phyloP scores from a whole-genome alignment of 805 yeast genomes.

The Yarrowia porcina region DNA sequence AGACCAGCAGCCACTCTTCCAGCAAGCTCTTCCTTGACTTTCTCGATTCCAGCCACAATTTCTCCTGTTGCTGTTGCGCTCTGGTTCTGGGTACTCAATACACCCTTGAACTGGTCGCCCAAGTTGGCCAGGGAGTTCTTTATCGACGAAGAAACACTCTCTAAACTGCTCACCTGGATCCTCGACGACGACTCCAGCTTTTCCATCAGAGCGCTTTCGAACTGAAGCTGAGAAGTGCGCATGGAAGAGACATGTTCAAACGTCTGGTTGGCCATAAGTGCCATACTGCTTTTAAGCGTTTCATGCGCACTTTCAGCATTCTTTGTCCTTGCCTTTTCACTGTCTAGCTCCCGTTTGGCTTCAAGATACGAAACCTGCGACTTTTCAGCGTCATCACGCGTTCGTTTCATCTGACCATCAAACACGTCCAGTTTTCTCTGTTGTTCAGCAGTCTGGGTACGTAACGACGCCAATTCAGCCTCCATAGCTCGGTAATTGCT shows the following conservation, averaged over 20 bases:
- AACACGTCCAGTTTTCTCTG: conserved; percentile 47
- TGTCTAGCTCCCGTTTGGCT: conserved; percentile 12
- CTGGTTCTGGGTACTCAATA: conserved; percentile 5
- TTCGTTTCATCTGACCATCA: conserved; percentile 47
- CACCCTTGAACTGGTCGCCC: conserved; percentile 3
- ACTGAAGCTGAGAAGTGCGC: conserved; percentile 22
- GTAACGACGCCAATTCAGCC: conserved; percentile 50
- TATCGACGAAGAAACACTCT: neutral
- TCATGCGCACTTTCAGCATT: conserved; percentile 16
- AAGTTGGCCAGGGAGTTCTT: neutral
- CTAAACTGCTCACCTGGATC: conserved; percentile 3
- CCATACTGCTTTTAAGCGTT: conserved; percentile 27
- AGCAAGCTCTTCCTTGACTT: conserved; percentile 18
- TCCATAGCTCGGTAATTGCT: conserved; percentile 46
- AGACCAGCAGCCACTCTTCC: conserved; percentile 5
- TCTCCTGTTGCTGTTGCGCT: conserved; percentile 4
- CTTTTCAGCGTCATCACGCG: conserved; percentile 37
- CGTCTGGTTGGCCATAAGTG: conserved; percentile 5
- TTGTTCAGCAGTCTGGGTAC: conserved; percentile 50
- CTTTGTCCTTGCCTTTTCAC: neutral
- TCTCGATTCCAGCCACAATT: conserved; percentile 19
- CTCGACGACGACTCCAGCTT: neutral
- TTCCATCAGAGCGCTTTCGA: conserved; percentile 12
- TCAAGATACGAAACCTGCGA: conserved; percentile 26
- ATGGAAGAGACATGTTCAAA: conserved; percentile 27